phyloP scores from a whole-genome alignment of 2,329 filamentous ascomycete genomes.

The Madurella mycetomatis region DNA sequence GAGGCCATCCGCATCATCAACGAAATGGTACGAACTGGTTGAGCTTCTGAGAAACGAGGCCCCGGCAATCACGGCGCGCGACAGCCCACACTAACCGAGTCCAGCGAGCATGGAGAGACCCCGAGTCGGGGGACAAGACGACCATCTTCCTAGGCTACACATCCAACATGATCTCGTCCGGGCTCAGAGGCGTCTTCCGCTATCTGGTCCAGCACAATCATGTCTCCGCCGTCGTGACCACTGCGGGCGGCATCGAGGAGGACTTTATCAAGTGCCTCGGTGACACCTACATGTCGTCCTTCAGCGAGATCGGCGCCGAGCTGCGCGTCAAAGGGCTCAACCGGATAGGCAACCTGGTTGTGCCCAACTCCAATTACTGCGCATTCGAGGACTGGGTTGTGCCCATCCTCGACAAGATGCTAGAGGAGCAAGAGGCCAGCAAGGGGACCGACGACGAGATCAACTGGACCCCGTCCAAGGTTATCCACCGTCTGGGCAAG shows the following conservation, averaged over 20 bases:
- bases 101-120: conserved; percentile 72
- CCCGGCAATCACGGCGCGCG: not conserved
- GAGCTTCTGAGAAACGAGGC: not conserved
- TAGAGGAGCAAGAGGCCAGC: conserved; percentile 84
- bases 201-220: conserved; percentile 92
- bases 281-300: conserved; percentile 87
- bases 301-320: conserved; percentile 69
- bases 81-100: conserved; percentile 15
- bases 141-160: conserved; percentile 98
- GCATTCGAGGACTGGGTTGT: conserved; percentile 97
- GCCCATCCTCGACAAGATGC: conserved; percentile 89
- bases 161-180: conserved; percentile 94
- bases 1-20: conserved; percentile 92
- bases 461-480: conserved; percentile 88
- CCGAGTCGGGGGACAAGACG: conserved; percentile 71
- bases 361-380: conserved; percentile 97
- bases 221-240: conserved; percentile 89
- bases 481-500: conserved; percentile 83
- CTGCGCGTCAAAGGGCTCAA: conserved; percentile 86
- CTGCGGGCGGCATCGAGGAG: conserved; percentile 91
- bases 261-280: conserved; percentile 98
- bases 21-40: conserved; percentile 67
- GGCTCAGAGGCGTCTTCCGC: conserved; percentile 82
- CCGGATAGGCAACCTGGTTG: conserved; percentile 90
- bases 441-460: conserved; percentile 65